These are phyloP conservation scores for Komagataella kurtzmanii DNA, from an alignment of 805 yeast species.

Conservation along the genomic window DNA sequence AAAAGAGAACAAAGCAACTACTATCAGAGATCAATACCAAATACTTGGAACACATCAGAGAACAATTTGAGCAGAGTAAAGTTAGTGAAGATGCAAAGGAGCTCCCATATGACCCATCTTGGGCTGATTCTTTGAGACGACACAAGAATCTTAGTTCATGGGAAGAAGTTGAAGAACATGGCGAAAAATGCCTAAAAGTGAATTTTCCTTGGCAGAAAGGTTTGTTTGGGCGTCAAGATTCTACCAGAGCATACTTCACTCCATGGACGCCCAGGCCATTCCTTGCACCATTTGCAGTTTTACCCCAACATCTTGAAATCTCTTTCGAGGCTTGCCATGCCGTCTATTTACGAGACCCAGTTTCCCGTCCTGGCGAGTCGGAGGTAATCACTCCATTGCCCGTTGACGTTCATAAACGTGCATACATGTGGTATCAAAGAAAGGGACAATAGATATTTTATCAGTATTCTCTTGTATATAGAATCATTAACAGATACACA, in stretches of 20 bases:
- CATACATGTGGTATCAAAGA: constrained; percentile 86
- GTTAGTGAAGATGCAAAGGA: background rate
- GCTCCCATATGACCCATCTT: constrained; percentile 17
- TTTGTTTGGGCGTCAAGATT: constrained; percentile 69
- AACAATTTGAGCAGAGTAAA: constrained; percentile 7
- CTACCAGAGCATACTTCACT: constrained; percentile 75
- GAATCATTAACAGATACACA: background rate
- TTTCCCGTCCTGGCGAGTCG: constrained; percentile 92
- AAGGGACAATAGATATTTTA: constrained; percentile 29
- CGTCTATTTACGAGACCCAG: constrained; percentile 92
- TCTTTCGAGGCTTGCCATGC: constrained; percentile 92
- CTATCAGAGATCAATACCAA: constrained; percentile 18
- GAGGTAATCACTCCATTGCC: constrained; percentile 91
- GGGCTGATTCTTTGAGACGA: constrained; percentile 32
- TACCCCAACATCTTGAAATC: constrained; percentile 86
- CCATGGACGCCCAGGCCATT: constrained; percentile 96
- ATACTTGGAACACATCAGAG: constrained; percentile 18
- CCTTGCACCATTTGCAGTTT: constrained; percentile 80
- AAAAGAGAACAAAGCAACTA: constrained; percentile 18
- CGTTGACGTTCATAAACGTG: constrained; percentile 74
- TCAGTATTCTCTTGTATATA: background rate
- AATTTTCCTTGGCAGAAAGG: constrained; percentile 72
- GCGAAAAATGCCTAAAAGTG: constrained; percentile 27
- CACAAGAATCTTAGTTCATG: constrained; percentile 25
- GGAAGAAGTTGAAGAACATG: constrained; percentile 18